Evolutionary conservation across 2,329 filamentous ascomycete species (phyloP), one percentile per base, ranked within the genome.

Genomic region (Claviceps pusilla): DNA sequence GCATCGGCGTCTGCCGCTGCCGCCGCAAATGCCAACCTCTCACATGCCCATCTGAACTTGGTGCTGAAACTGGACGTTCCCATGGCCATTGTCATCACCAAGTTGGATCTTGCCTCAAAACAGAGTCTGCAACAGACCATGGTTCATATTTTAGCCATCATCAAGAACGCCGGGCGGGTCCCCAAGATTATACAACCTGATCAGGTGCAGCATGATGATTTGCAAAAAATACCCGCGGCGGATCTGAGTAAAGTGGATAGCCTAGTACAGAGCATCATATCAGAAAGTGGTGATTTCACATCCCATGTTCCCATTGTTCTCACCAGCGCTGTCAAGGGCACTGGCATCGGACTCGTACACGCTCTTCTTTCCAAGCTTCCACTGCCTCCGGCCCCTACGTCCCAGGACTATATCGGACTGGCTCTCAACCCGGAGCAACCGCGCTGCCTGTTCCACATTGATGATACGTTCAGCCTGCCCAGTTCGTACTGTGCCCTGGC

Each of bases 321-420:
- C 55, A 91, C 89, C 3, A 96, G 90, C 64, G 83, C 89, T 4
- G 83, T 95, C 2, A 88, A 85, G 60, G 93, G 91, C 0, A 83
- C 78, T 12, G 91, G 93, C 0, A 85, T 97, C 54, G 82, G 83
- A 5, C 79, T 86, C 54, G 67, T 95, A 28, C 93, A 97, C 70
- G 87, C 89, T 19, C 76, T 97, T 24, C 73, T 98, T 12, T 79
- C 83, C 55, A 79, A 77, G 54, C 73, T 98, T 45, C 90, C 90
- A 0, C 74, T 91, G 28, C 84, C 84, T 7, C 70, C 75, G 1
- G 62, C 68, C 0, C 76, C 77, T 7, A 78, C 76, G 1, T 65
- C 76, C 1, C 71, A 72, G 51, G 78, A 82, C 59, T 79, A 75
- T 57, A 69, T 76, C n/a, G 76, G 77, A 1, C 71, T 71, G 46